Evolutionary conservation across 2,329 filamentous ascomycete genomes (phyloP), one percentile per base, ranked within the genome.

Genomic region (Aspergillus niger): DNA sequence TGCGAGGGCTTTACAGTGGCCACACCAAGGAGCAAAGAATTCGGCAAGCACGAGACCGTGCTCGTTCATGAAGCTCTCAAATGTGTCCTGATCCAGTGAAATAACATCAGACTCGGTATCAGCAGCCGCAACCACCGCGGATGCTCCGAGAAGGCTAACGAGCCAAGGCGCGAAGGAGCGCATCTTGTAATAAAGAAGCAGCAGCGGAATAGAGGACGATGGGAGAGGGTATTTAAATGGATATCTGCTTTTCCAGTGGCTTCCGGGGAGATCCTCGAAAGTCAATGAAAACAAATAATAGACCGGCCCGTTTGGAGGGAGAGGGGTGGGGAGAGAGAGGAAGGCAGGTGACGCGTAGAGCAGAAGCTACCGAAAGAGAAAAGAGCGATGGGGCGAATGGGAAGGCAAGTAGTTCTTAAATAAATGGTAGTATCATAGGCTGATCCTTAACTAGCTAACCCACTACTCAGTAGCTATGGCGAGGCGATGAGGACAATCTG

Each of bases 21-120:
- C 94, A 70, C 91, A 96, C 93, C 94, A 96, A 70, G 94, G 93
- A 69, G 94, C 94, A 78, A 91, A 97, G 87, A 97, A 99, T 83
- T 99, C 93, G 71, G 92, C 92, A 64, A 99, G 89, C 58, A 97
- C 94, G 60, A 99, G 85, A 71, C 92, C 88, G 78, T 98, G 90
- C 70, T 87, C 81, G 77, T 89, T 89, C 75, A 99, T 82, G 79
- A 97, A 99, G 63, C 89, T 86, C 69, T 90, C 85, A 78, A 99
- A 99, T 67, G 86, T 91, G 74, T 94, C 91, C 78, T 89, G 89
- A 79, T 90, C 96, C 67, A 99, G 84, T 69, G 91, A 87, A 72
- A 87, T 80, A 66, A 99, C 95, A 76, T 98, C 92, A 50, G 92
- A 96, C 44, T 70, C 65, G 8, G 61, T 58, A 15, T 73, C 70